A percentile compares a stretch with the other conserved stretches of the same genome.
Conservation (phyloP, 2,329 filamentous ascomycete species). For the Septoria petroselini region DNA sequence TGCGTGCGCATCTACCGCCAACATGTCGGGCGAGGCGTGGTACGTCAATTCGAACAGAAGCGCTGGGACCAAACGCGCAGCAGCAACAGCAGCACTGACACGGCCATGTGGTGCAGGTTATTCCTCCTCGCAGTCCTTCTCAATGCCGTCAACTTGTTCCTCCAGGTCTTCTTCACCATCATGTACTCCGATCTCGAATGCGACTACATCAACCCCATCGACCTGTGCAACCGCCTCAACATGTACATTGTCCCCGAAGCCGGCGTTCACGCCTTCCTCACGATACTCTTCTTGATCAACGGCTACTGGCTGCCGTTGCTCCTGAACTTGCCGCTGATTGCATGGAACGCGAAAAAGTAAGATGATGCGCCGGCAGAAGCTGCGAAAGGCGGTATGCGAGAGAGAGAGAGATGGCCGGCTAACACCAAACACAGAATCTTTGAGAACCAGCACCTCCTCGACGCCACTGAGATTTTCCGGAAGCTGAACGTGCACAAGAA, state of each 20-base stretch:
- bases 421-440: conserved; percentile 66
- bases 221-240: conserved; percentile 99
- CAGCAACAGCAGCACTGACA: conserved; percentile 13
- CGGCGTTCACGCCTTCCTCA: conserved; percentile 93
- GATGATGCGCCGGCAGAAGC: conserved; percentile 47
- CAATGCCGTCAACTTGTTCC: conserved; percentile 99
- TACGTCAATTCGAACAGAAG: conserved; percentile 18
- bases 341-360: conserved; percentile 97
- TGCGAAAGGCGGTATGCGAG: no score
- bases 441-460: conserved; percentile 93
- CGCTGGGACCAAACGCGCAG: not conserved
- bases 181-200: conserved; percentile 99
- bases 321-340: conserved; percentile 86
- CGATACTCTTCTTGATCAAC: conserved; percentile 94
- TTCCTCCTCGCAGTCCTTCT: conserved; percentile 97
- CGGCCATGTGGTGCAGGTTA: conserved; percentile 56
- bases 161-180: conserved; percentile 99
- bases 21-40: conserved; percentile 43
- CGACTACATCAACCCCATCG: conserved; percentile 99
- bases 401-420: conserved; percentile 25
- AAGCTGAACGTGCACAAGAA: conserved; percentile 99
- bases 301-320: conserved; percentile 95
- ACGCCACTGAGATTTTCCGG: conserved; percentile 98
- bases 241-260: conserved; percentile 99
- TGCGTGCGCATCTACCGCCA: conserved; percentile 18